A percentile compares a stretch with the other conserved stretches of the same genome.
Conservation (phyloP, 139 green algal species). For the Pleodorina starrii region DNA sequence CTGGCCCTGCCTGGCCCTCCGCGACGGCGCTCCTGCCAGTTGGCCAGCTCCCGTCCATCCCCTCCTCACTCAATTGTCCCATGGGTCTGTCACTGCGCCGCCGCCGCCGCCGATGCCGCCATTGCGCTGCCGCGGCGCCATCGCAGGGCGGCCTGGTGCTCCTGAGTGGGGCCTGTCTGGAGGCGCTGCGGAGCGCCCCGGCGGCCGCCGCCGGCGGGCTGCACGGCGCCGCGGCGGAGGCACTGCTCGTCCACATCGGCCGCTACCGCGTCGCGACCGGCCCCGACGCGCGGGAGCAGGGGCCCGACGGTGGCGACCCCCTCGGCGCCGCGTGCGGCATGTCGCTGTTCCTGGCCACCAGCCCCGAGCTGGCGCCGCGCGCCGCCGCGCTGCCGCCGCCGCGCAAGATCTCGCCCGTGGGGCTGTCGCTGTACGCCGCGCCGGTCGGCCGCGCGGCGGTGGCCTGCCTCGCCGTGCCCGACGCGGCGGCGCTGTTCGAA, state of each 20-base stretch:
- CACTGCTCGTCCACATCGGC: slow-evolving; percentile 16
- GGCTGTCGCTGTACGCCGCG: not conserved
- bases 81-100: too few species aligned
- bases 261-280: not conserved
- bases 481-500: not conserved
- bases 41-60: too few species aligned
- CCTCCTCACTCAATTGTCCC: too few species aligned
- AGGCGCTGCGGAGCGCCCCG: not conserved
- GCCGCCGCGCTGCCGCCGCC: slow-evolving; percentile 15
- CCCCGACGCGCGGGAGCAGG: too few species aligned
- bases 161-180: not conserved
- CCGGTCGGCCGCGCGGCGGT: slow-evolving; percentile 14
- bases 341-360: not conserved
- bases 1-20: too few species aligned
- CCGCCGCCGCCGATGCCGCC: too few species aligned
- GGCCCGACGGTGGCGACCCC: too few species aligned
- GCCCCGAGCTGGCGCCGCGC: slow-evolving; percentile 3
- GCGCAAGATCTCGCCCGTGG: slow-evolving; percentile 13
- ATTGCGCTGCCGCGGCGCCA: too few species aligned
- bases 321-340: not conserved
- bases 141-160: slow-evolving; percentile 42
- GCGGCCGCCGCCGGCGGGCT: not conserved
- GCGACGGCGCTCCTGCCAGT: too few species aligned
- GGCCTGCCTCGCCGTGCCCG: not conserved
- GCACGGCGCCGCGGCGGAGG: not conserved